Conservation (phyloP, 1,284 basidiomycete species). For the Ceratobasidium sp. region DNA sequence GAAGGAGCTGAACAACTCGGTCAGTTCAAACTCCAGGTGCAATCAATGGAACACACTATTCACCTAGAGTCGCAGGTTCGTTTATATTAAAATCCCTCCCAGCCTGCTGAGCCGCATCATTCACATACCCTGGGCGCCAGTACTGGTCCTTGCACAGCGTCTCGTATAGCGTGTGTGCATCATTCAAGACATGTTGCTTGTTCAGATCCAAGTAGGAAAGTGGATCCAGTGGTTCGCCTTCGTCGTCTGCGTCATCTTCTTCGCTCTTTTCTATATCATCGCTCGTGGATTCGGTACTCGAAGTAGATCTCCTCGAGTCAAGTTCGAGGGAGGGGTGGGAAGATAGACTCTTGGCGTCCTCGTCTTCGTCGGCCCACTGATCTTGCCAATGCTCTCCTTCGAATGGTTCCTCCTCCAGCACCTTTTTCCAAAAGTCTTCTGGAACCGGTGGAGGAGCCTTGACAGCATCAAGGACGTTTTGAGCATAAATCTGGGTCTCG, state of each 20-base stretch:
- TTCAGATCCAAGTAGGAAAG: not conserved
- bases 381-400: constrained; percentile 52
- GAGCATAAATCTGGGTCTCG: constrained; percentile 67
- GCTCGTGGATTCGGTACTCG: constrained; percentile 24
- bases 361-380: constrained; percentile 36
- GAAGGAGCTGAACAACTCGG: constrained; percentile 21
- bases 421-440: constrained; percentile 65
- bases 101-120: constrained; percentile 33
- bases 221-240: not conserved
- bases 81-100: constrained; percentile 45
- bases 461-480: constrained; percentile 65
- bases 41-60: not conserved
- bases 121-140: constrained; percentile 45
- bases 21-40: not conserved
- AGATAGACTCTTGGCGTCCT: constrained; percentile 34
- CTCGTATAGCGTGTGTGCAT: constrained; percentile 41
- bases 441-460: constrained; percentile 63
- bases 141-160: constrained; percentile 46
- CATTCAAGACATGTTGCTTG: constrained; percentile 33
- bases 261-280: not conserved
- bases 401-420: constrained; percentile 62
- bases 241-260: not conserved
- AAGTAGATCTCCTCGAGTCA: constrained; percentile 28
- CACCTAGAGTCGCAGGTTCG: constrained; percentile 50
- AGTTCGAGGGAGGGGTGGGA: constrained; percentile 41